phyloP scores from a whole-genome alignment of 768 basidiomycete species.

The Gyrodon lividus region DNA sequence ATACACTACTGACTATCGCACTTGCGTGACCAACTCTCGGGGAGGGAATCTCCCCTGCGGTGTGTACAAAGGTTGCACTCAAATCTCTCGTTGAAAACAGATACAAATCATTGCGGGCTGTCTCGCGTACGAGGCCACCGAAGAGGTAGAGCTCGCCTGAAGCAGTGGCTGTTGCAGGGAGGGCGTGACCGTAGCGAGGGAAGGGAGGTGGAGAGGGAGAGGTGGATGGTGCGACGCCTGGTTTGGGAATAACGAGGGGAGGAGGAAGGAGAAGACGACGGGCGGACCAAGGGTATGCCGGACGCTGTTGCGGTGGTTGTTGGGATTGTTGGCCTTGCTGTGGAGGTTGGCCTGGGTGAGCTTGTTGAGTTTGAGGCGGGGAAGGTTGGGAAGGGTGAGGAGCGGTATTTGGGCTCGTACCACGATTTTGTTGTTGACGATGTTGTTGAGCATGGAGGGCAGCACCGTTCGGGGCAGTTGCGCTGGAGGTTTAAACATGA shows the following conservation, averaged over 20 bases:
- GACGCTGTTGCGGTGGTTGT: slow-evolving; percentile 43
- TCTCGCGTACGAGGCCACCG: slow-evolving; percentile 91
- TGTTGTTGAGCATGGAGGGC: slow-evolving; percentile 32
- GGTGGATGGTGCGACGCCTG: slow-evolving; percentile 60
- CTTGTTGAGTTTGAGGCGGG: slow-evolving; percentile 19
- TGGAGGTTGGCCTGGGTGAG: slow-evolving; percentile 25
- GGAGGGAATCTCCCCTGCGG: slow-evolving; percentile 83
- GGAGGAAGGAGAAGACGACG: slow-evolving; percentile 70
- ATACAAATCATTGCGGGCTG: slow-evolving; percentile 90
- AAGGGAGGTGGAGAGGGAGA: slow-evolving; percentile 85
- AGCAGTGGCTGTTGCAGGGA: slow-evolving; percentile 74
- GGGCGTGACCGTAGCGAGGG: slow-evolving; percentile 93
- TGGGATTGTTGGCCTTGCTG: slow-evolving; percentile 31
- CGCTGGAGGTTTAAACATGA: slow-evolving; percentile 4
- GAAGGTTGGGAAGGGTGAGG: slow-evolving; percentile 31
- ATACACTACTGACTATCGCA: slow-evolving; percentile 91
- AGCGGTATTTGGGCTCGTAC: slow-evolving; percentile 28
- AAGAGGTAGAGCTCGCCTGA: slow-evolving; percentile 94
- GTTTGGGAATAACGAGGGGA: slow-evolving; percentile 61
- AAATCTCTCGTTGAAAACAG: slow-evolving; percentile 80
- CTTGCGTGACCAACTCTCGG: slow-evolving; percentile 96
- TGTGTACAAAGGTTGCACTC: slow-evolving; percentile 79
- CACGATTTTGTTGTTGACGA: slow-evolving; percentile 38
- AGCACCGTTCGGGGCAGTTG: slow-evolving; percentile 22
- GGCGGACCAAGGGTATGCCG: slow-evolving; percentile 82